Base-by-base conservation (phyloP, 1,139 yeast genomes). In the Taiozyma sp. region DNA sequence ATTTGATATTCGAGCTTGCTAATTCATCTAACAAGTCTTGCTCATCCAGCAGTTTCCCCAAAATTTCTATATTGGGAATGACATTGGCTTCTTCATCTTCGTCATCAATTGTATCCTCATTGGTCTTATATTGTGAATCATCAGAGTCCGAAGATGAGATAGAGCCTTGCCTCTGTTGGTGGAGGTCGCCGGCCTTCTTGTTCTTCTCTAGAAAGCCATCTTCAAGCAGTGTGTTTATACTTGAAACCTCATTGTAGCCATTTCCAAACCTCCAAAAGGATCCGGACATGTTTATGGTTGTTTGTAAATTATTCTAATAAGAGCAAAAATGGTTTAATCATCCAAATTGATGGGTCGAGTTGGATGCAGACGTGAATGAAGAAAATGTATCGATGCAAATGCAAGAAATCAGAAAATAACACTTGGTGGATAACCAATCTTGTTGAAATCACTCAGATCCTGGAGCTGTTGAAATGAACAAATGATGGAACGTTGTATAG, bases 251-350 rank as follows among this genome's bases (percentile, higher is more conserved):
- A 48, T 91, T 81, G 68, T 87, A 87, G 57, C 90, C 93, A 68
- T 85, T 87, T 51, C 92, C 89, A 70, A 89, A 87, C 68, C 89
- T 86, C 98, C 98, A 92, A 69, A 91, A 92, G 44, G 93, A 80
- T 36, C 88, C 87, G 4, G 92, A 84, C 93, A 85, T 85, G 44
- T 13, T 41, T 10, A 85, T 85, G 44, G 9, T 41, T 10, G n/a
- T 9, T 30, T 19, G 22, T 32, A n/a, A 32, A 32, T 32, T 6
- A 32, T 32, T 32, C 19, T 32, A n/a, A 32, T 4, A 32, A n/a
- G 36, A n/a, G 36, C 9, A 12, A 32, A 32, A 32, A 32, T n/a
- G 16, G n/a, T 2, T n/a, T 32, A 32, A 32, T 32, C 36, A 32
- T 32, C 36, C 36, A 32, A 32, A 13, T 32, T 13, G 6, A 32